These are phyloP conservation scores for Moringa oleifera DNA, from an alignment of 345 rosid genomes.

Conservation along the genomic window DNA sequence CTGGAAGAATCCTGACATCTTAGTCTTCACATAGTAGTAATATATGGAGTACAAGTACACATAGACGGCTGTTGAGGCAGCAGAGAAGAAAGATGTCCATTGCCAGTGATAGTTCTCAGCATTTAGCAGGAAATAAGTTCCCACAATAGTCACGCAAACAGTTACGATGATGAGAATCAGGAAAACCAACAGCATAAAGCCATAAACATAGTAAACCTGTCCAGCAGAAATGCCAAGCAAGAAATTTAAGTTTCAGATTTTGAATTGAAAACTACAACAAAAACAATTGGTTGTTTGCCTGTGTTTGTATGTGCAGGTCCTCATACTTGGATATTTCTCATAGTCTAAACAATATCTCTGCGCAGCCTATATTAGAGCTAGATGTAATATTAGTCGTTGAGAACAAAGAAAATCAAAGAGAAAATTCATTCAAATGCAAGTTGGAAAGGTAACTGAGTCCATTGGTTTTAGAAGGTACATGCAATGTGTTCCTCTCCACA, in stretches of 20 bases:
- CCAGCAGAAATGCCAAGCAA: neutral
- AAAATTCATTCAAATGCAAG: too few species aligned
- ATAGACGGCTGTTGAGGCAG: constrained; percentile 91
- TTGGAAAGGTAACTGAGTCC: too few species aligned
- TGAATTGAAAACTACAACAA: too few species aligned
- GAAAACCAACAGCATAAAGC: constrained; percentile 87
- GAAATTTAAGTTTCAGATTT: neutral
- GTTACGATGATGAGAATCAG: constrained; percentile 84
- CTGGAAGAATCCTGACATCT: constrained; percentile 97
- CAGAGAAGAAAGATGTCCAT: constrained; percentile 94
- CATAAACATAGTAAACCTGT: constrained; percentile 93
- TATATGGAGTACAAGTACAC: constrained; percentile 89
- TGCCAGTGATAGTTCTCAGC: constrained; percentile 99
- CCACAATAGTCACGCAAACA: constrained; percentile 88
- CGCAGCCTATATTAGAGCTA: too few species aligned
- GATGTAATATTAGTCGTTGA: too few species aligned
- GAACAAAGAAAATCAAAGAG: too few species aligned
- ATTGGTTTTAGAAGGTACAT: too few species aligned
- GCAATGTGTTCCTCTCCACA: too few species aligned
- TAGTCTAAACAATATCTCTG: too few species aligned
- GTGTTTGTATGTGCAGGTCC: too few species aligned
- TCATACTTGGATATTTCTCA: too few species aligned
- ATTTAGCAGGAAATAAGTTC: constrained; percentile 84
- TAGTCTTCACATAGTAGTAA: constrained; percentile 84
- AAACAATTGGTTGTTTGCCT: too few species aligned